Base-by-base conservation (phyloP, 75 land plant genomes). In the Ceratopteris richardii region DNA sequence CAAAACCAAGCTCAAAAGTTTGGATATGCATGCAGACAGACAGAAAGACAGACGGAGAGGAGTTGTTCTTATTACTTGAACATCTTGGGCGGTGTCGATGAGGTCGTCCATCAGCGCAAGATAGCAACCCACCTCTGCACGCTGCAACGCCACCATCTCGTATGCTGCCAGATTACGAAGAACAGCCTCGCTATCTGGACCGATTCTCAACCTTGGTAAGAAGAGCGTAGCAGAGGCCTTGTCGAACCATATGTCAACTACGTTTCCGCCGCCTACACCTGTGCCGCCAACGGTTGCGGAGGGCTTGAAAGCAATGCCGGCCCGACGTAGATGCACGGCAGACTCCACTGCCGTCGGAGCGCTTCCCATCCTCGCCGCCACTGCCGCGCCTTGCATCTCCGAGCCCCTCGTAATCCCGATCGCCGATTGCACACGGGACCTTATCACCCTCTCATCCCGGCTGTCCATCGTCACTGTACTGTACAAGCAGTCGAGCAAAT, bases 61-160 rank as follows among this genome's bases (percentile, higher is more conserved):
- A n/a, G n/a, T n/a, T n/a, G n/a, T n/a, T n/a, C n/a, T n/a, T n/a
- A n/a, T n/a, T 9, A 33, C 37, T 17, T 46, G 22, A 5, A 46
- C 50, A 21, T 46, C 50, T 21, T 46, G 50, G 2, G 50, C 50
- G 14, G 50, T 46, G 50, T 46, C 50, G 14, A 46, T 46, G 50
- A 46, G 50, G 50, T 46, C 50, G 14, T 46, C 50, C 50, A 46
- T 46, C 13, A 46, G 50, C 2, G 50, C 50, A n/a, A 46, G 50
- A 14, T 46, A 46, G 22, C 13, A 46, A 17, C 22, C 18, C 3
- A 46, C 22, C 14, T 46, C 50, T 2, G 50, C 14, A 17, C 50
- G 50, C 14, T 46, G 50, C 12, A 46, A 17, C 50, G 50, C 50
- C 50, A 46, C 50, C 50, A 21, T 21, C 50, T 46, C 50, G 14